phyloP scores from a whole-genome alignment of 257 asterid species.

The Solanum rostratum region DNA sequence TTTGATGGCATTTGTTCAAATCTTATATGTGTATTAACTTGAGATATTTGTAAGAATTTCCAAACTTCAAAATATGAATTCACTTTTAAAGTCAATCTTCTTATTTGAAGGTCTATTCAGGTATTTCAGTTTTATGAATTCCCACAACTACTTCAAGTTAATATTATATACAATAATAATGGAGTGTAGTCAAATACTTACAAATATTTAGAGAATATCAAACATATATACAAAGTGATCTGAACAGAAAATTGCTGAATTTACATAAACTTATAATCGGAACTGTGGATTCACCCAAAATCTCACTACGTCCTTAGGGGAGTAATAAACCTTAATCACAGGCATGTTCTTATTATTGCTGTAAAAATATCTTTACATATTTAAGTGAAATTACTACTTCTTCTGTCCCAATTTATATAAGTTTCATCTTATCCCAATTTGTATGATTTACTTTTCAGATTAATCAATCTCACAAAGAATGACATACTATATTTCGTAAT shows the following conservation, averaged over 20 bases:
- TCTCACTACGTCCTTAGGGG: no score
- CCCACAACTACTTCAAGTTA: not conserved
- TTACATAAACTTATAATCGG: no score
- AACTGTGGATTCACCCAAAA: no score
- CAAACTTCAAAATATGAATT: not conserved
- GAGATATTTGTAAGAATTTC: not conserved
- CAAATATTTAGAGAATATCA: not conserved
- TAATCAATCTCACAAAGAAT: no score
- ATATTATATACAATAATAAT: not conserved
- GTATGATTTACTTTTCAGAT: no score
- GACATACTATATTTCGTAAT: no score
- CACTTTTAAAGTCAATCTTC: not conserved
- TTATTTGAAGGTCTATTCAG: not conserved
- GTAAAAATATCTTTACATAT: not conserved
- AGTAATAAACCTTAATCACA: not conserved
- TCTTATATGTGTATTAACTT: not conserved
- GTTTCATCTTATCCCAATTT: no score
- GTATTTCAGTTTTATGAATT: not conserved
- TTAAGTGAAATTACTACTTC: not conserved
- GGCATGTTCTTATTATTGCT: not conserved
- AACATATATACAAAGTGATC: not conserved
- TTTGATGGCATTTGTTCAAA: not conserved
- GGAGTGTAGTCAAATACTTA: not conserved
- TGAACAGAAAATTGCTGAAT: not conserved
- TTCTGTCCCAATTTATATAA: no score